phyloP scores from a whole-genome alignment of 768 basidiomycete genomes.

The Mycena albidolilacea region DNA sequence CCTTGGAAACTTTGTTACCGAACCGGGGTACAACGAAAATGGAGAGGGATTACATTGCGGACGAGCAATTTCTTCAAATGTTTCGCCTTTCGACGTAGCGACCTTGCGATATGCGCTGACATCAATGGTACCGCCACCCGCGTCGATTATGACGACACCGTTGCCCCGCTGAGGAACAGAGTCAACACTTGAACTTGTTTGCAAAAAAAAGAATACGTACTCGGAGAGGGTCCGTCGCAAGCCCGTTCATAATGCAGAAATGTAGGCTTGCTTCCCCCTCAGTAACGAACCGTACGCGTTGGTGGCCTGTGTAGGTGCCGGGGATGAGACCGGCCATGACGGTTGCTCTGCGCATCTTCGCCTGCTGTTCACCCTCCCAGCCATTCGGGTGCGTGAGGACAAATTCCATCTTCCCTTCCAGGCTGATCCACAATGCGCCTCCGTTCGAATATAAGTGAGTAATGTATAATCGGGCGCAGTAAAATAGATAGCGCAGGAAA shows the following conservation, averaged over 20 bases:
- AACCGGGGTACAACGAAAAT: not conserved
- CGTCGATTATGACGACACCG: constrained; percentile 70
- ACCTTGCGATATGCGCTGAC: constrained; percentile 67
- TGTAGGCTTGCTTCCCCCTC: constrained; percentile 77
- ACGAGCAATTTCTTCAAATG: constrained; percentile 65
- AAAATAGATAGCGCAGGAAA: constrained; percentile 64
- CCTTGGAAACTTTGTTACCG: constrained; percentile 46
- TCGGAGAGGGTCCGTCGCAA: constrained; percentile 55
- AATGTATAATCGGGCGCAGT: constrained; percentile 63
- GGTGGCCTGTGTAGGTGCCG: constrained; percentile 53
- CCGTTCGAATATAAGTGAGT: constrained; percentile 62
- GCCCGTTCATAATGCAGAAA: constrained; percentile 65
- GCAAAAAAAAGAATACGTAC: constrained; percentile 37
- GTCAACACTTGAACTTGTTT: constrained; percentile 12
- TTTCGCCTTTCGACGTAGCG: constrained; percentile 42
- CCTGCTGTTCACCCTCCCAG: constrained; percentile 75
- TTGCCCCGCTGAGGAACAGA: constrained; percentile 37
- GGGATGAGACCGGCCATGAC: constrained; percentile 66
- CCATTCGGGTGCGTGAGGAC: constrained; percentile 76
- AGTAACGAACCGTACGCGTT: constrained; percentile 69
- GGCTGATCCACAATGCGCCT: constrained; percentile 58
- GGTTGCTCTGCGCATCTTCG: constrained; percentile 68
- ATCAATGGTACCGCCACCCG: constrained; percentile 75
- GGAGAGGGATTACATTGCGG: constrained; percentile 53
- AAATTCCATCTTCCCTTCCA: constrained; percentile 61